Percentiles rank a stretch among this genome's conserved stretches.
Evolutionary conservation across 805 yeast genomes (phyloP).

Genomic region (Sugiyamaella mastotermitis): DNA sequence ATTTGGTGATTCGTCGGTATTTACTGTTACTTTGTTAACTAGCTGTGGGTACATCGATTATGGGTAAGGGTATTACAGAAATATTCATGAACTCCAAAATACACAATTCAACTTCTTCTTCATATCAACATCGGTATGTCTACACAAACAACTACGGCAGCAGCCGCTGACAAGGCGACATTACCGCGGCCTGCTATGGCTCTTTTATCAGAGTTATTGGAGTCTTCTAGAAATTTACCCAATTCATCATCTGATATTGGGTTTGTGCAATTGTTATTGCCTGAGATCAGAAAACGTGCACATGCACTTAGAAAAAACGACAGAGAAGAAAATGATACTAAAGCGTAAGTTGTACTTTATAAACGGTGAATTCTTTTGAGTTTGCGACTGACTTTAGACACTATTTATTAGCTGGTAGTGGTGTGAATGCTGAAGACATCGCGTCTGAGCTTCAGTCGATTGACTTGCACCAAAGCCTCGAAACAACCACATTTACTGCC

Average conservation of each 20-base stretch:
- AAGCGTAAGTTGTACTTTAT: constrained; percentile 28
- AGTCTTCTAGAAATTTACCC: constrained; percentile 73
- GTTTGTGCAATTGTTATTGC: constrained; percentile 70
- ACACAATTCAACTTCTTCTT: no score
- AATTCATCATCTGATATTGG: constrained; percentile 61
- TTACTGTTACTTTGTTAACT: no score
- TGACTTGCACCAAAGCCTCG: constrained; percentile 28
- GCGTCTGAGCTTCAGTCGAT: constrained; percentile 45
- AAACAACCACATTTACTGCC: constrained; percentile 19
- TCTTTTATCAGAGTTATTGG: constrained; percentile 63
- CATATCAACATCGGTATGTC: no score
- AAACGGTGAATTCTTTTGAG: neutral
- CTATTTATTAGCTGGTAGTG: constrained; percentile 83
- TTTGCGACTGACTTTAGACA: constrained; percentile 36
- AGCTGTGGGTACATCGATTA: no score
- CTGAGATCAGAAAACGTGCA: constrained; percentile 69
- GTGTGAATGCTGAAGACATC: constrained; percentile 79
- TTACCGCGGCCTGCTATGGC: constrained; percentile 26
- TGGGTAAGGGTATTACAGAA: no score
- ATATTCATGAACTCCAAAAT: no score
- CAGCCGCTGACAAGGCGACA: neutral
- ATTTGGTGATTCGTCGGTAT: no score
- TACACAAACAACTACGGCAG: constrained; percentile 2
- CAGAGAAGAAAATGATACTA: constrained; percentile 36
- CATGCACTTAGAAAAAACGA: constrained; percentile 51